phyloP scores from a whole-genome alignment of 768 basidiomycete genomes.

The Sarcodon sp. region DNA sequence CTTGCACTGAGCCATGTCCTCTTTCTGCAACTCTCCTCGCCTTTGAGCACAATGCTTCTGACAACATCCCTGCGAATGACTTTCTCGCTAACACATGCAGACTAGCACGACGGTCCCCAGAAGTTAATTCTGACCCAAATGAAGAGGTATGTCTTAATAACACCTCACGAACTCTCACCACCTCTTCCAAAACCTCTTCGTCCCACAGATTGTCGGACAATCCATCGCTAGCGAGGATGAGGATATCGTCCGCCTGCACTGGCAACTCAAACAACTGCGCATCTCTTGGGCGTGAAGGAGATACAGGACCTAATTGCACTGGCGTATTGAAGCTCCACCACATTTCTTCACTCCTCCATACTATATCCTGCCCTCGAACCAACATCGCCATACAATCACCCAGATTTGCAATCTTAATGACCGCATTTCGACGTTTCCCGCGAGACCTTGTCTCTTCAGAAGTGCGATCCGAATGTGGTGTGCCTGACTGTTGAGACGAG shows the following conservation, averaged over 20 bases:
- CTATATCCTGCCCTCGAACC: constrained; percentile 64
- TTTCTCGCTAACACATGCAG: constrained; percentile 25
- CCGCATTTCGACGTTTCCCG: constrained; percentile 28
- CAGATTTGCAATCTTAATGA: constrained; percentile 72
- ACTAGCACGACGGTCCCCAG: background rate
- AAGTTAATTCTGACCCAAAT: too few species aligned
- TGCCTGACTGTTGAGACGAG: background rate
- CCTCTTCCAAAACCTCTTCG: constrained; percentile 76
- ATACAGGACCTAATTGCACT: constrained; percentile 48
- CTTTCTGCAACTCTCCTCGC: constrained; percentile 56
- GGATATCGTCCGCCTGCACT: constrained; percentile 58
- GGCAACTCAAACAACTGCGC: constrained; percentile 62
- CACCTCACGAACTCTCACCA: constrained; percentile 16
- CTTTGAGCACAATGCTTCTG: constrained; percentile 71
- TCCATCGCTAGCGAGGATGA: constrained; percentile 75
- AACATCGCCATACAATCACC: constrained; percentile 87
- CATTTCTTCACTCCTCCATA: constrained; percentile 88
- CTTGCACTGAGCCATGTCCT: constrained; percentile 1
- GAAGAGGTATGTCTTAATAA: background rate
- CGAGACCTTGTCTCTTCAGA: constrained; percentile 19
- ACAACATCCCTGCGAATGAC: constrained; percentile 56
- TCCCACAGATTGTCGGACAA: constrained; percentile 85
- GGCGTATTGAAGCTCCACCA: constrained; percentile 78
- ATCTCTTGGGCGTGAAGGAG: constrained; percentile 48
- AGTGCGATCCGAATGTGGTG: constrained; percentile 20